These are phyloP conservation scores for Mucor velutinosus DNA, from an alignment of 371 early-diverging fungal species.

Conservation along the genomic window DNA sequence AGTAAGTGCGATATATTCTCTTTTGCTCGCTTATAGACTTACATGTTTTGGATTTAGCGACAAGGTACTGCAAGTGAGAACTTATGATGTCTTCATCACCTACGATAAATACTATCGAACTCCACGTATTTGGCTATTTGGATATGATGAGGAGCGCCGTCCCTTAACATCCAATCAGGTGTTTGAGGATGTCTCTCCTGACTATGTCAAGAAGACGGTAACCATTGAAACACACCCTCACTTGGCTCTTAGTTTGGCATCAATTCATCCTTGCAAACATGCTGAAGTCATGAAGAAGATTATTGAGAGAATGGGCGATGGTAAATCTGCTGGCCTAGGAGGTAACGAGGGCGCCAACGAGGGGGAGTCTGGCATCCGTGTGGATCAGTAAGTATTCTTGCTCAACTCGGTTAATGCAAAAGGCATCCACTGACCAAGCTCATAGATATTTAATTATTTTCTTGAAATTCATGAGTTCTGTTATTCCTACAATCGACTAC, in stretches of 20 bases:
- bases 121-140: constrained; percentile 95
- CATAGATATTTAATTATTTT: constrained; percentile 85
- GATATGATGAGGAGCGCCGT: constrained; percentile 90
- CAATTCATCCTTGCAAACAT: constrained; percentile 97
- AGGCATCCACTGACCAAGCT: background rate
- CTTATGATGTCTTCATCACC: constrained; percentile 96
- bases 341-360: constrained; percentile 8
- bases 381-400: constrained; percentile 79
- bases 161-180: constrained; percentile 87
- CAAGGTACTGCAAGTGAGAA: constrained; percentile 91
- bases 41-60: constrained; percentile 46
- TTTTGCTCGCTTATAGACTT: background rate
- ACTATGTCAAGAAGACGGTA: constrained; percentile 97
- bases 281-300: constrained; percentile 97
- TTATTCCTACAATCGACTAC: constrained; percentile 97
- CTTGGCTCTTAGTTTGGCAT: constrained; percentile 79
- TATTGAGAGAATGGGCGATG: constrained; percentile 79
- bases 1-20: background rate
- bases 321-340: constrained; percentile 28
- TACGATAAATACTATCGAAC: constrained; percentile 99
- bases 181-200: constrained; percentile 96
- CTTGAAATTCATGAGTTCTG: constrained; percentile 94
- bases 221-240: constrained; percentile 97
- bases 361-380: constrained; percentile 65
- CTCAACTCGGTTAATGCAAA: background rate